phyloP scores from a whole-genome alignment of 1,284 basidiomycete species.

The Ganoderma multipileum region DNA sequence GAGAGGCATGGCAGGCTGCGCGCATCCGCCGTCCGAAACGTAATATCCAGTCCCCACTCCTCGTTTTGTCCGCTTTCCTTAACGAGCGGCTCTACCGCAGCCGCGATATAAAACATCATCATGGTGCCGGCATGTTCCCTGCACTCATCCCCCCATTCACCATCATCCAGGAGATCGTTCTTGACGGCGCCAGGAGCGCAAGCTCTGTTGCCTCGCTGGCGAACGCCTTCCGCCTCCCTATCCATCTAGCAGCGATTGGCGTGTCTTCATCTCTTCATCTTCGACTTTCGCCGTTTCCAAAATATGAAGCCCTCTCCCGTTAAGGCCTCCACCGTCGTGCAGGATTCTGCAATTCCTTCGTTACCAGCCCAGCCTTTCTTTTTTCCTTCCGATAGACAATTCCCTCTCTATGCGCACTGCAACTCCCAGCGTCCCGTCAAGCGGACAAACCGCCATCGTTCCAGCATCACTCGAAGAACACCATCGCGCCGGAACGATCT shows the following conservation, averaged over 20 bases:
- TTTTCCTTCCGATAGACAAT: conserved; percentile 22
- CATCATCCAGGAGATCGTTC: conserved; percentile 24
- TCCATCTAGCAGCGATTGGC: conserved; percentile 6
- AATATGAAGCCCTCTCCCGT: neutral
- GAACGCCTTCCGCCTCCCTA: neutral
- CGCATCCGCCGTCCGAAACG: conserved; percentile 17
- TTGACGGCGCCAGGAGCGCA: conserved; percentile 19
- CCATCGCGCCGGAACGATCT: neutral
- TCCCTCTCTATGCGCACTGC: conserved; percentile 22
- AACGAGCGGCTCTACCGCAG: conserved; percentile 19
- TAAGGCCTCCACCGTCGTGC: neutral
- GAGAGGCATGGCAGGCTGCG: conserved; percentile 2
- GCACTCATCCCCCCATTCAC: conserved; percentile 13
- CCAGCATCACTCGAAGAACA: neutral
- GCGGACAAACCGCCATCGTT: neutral
- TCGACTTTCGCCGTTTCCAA: conserved; percentile 9
- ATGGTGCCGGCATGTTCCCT: conserved; percentile 11
- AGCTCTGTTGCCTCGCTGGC: conserved; percentile 18
- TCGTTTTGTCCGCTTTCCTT: conserved; percentile 26
- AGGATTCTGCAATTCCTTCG: conserved; percentile 12
- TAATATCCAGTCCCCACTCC: conserved; percentile 20
- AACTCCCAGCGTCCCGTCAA: neutral
- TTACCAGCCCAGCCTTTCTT: conserved; percentile 15
- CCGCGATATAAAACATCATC: conserved; percentile 22
- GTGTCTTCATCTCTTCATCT: conserved; percentile 11